phyloP scores from a whole-genome alignment of 2,329 filamentous ascomycete genomes.

The Xylariaceae sp. region DNA sequence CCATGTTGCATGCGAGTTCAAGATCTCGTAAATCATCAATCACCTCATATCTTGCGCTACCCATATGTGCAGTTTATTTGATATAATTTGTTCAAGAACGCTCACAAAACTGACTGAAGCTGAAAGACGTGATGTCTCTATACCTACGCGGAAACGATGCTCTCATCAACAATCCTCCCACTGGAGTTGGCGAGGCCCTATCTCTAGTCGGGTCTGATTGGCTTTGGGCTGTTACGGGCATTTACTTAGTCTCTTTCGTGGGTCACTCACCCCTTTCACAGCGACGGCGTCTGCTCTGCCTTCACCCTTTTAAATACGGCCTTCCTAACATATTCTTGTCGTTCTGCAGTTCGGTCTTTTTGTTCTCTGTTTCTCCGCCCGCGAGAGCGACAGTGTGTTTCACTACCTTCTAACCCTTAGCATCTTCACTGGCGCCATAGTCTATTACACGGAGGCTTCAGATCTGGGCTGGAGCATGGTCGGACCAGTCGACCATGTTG shows the following conservation, averaged over 20 bases:
- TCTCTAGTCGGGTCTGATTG: conserved; percentile 56
- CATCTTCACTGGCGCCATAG: conserved; percentile 53
- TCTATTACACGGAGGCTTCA: conserved; percentile 58
- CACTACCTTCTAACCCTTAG: conserved; percentile 58
- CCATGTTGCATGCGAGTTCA: too few relatives aligned
- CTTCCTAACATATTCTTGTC: neutral
- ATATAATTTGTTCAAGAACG: neutral
- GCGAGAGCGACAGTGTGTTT: conserved; percentile 56
- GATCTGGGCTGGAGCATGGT: conserved; percentile 50
- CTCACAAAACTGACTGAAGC: too few relatives aligned
- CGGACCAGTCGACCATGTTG: too few relatives aligned
- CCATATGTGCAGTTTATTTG: neutral
- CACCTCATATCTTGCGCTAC: conserved; percentile 1
- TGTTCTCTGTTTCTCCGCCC: conserved; percentile 48
- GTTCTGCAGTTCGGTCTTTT: conserved; percentile 42
- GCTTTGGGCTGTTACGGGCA: conserved; percentile 57
- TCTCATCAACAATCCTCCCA: conserved; percentile 52
- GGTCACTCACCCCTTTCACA: neutral
- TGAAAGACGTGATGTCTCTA: neutral
- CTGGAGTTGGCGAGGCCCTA: conserved; percentile 44
- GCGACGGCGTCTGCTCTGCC: too few relatives aligned
- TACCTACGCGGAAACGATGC: conserved; percentile 47
- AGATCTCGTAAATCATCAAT: too few relatives aligned
- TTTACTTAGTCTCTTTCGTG: conserved; percentile 51
- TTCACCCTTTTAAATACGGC: too few relatives aligned